Evolutionary conservation across 2,329 filamentous ascomycete species (phyloP), one percentile per base, ranked within the genome.

Genomic region (Paecilomyces sp.): DNA sequence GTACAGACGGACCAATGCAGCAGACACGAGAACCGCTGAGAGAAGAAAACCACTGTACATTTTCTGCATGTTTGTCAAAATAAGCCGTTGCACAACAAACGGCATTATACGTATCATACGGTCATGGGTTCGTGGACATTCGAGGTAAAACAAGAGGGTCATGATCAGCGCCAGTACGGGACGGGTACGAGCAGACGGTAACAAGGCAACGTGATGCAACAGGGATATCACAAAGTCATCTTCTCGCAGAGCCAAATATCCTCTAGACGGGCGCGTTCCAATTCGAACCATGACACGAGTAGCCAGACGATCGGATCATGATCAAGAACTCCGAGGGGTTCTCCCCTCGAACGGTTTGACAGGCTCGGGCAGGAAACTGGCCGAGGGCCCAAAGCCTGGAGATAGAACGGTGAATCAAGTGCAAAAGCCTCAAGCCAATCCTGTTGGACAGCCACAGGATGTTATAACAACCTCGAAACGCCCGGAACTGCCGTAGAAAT

Each of bases 61-160:
- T 64, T 62, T 62, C 55, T 63, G 61, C 22, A 25, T 30, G 51
- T 24, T 53, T 53, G 51, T 53, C 61, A 63, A 53, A 53, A 53
- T 30, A 15, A 53, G 51, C 51, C 51, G 51, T n/a, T 22, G n/a
- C 51, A 53, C 22, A 25, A 61, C 57, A 47, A 62, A 55, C 61
- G 65, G 65, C 62, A 62, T 63, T 71, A 73, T 72, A 71, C 70
- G 66, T 72, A 73, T 73, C 69, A 71, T 69, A 66, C 65, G 70
- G 67, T 71, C 70, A 68, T 73, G 64, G 68, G 51, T 67, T 68
- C 66, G 60, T 69, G 61, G 66, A 67, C 61, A 64, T 67, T 61
- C 60, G 8, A 47, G 41, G 41, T 47, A 64, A 58, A 59, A 61
- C 64, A 54, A 58, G 63, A 58, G 24, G 30, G 34, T 61, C 57